Evolutionary conservation across 1,284 basidiomycete genomes (phyloP), one percentile per base, ranked within the genome.

Genomic region (Ganoderma lingzhi): DNA sequence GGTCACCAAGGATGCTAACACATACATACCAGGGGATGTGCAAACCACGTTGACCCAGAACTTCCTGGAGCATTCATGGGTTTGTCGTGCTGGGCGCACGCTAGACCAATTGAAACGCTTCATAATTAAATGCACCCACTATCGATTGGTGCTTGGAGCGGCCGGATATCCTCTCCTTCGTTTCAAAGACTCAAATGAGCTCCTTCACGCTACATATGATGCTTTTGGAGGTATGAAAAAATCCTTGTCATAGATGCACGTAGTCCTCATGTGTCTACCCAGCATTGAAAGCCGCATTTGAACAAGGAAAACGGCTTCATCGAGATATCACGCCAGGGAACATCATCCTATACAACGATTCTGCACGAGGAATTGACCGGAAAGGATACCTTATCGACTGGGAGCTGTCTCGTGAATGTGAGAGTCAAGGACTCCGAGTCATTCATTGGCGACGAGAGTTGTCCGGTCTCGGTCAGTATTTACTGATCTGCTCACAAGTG

Each of bases 321-420:
- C 62, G 71, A 51, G 68, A 70, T 44, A 48, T 73, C 17, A 70
- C 62, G 39, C 61, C 67, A 0, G 63, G 51, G 4, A 73, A 73
- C 62, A 70, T 72, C 58, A 64, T 72, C 15, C 62, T 72, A 3
- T 53, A 45, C 44, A 45, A 45, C 10, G 41, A 42, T 45, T 15
- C 44, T 17, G 14, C 10, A 17, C 42, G 14, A 44, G 17, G 8
- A 3, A 35, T 35, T 8, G 8, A 35, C 35, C 39, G 60, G 19
- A 51, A n/a, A 15, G 66, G 62, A 6, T 69, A 60, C 37, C 66
- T 72, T 15, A 69, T 72, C 15, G 71, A 72, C 41, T 72, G 71
- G 71, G 67, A 64, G 23, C 42, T 19, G 59, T 62, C 10, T 23
- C n/a, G 51, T 10, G 2, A 28, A 51, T 48, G 42, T 17, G 14